Evolutionary conservation across 192 early-diverging fungal species (phyloP).

Genomic region (Coemansia sp.): DNA sequence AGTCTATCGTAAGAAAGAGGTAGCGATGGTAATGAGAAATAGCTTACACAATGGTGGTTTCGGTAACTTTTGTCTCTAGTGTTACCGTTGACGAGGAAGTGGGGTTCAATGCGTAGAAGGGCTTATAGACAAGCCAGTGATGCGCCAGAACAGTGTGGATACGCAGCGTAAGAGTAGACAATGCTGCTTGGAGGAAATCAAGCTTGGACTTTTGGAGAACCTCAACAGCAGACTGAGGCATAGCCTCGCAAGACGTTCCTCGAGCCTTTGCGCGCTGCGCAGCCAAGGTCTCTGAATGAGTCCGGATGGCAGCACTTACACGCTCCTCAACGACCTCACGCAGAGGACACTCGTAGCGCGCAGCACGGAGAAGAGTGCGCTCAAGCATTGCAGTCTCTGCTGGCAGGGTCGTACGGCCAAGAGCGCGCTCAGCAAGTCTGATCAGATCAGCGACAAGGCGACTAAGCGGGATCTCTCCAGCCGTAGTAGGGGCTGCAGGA

Average conservation of each 20-base stretch:
- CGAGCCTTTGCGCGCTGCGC: constrained; percentile 14
- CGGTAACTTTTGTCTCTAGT: neutral
- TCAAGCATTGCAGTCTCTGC: constrained; percentile 34
- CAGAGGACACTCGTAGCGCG: constrained; percentile 44
- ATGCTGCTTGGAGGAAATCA: constrained; percentile 26
- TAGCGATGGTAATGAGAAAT: neutral
- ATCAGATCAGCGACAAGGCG: constrained; percentile 32
- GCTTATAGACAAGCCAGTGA: constrained; percentile 51
- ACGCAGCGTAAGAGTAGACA: constrained; percentile 21
- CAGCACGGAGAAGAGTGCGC: constrained; percentile 43
- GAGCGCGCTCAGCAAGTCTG: constrained; percentile 27
- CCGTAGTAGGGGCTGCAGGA: neutral
- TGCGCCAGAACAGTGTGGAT: constrained; percentile 37
- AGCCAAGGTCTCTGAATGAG: constrained; percentile 26
- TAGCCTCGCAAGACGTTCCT: constrained; percentile 34
- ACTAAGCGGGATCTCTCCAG: constrained; percentile 37
- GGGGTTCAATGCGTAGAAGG: constrained; percentile 28
- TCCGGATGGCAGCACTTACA: constrained; percentile 20
- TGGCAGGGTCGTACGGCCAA: constrained; percentile 14
- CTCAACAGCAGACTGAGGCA: constrained; percentile 23
- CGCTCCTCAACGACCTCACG: constrained; percentile 51
- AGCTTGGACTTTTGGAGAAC: constrained; percentile 37
- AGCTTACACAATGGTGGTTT: neutral
- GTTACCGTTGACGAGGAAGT: too few relatives aligned
- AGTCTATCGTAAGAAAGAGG: too few relatives aligned